Percentiles rank a stretch among this genome's conserved stretches.
These are phyloP conservation scores for Mycena venus DNA, from an alignment of 768 basidiomycete species.

Conservation along the genomic window DNA sequence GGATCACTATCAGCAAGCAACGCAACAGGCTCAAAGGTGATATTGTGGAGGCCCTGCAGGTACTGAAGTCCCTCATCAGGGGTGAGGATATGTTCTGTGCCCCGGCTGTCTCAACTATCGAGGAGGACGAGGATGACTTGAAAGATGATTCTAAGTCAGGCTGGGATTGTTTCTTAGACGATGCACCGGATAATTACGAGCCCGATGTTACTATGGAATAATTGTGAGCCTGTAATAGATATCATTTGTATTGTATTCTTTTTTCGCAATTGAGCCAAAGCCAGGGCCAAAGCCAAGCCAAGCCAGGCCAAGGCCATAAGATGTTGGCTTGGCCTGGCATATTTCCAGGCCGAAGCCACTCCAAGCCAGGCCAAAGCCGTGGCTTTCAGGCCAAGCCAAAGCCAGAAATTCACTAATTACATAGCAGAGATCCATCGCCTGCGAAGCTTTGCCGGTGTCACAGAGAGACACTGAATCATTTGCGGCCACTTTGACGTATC, in stretches of 20 bases:
- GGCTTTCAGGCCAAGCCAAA: too few relatives aligned
- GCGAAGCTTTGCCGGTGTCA: too few relatives aligned
- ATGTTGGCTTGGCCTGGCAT: too few relatives aligned
- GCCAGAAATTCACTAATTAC: too few relatives aligned
- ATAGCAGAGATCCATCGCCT: too few relatives aligned
- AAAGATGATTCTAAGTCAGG: conserved; percentile 13
- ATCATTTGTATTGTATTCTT: background rate
- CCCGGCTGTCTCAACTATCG: background rate
- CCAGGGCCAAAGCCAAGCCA: conserved; percentile 23
- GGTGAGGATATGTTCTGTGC: too few relatives aligned
- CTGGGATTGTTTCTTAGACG: conserved; percentile 25
- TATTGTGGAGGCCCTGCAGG: conserved; percentile 50
- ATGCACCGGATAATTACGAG: background rate
- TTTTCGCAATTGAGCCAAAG: background rate
- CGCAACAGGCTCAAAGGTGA: conserved; percentile 50
- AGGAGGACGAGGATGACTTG: background rate
- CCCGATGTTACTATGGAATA: background rate
- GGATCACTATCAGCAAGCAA: conserved; percentile 53
- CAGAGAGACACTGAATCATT: too few relatives aligned
- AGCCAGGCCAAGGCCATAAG: conserved; percentile 34
- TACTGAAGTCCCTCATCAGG: conserved; percentile 43
- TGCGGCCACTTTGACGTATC: too few relatives aligned
- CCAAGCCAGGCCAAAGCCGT: conserved; percentile 33
- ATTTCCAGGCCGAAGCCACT: conserved; percentile 15
- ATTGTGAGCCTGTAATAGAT: background rate